Evolutionary conservation across 306 rosid species (phyloP), one percentile per base, ranked within the genome.

Genomic region (Albizia julibrissin): DNA sequence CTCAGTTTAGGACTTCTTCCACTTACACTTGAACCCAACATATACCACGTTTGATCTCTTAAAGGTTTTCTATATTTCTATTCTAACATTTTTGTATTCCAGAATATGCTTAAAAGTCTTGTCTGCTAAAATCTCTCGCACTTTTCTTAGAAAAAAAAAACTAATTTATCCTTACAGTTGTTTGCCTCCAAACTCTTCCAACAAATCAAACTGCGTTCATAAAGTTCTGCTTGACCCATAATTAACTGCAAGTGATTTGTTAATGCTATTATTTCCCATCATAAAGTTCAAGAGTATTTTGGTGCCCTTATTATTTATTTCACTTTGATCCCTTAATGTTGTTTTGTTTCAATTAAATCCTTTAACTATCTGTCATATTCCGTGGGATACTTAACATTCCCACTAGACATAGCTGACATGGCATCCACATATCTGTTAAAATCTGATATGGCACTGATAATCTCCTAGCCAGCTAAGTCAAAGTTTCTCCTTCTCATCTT

Each of bases 161-260:
- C n/a, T 16, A 19, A 69, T 46, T 43, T 42, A 65, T 68, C 69
- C 69, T 65, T 64, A 52, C 79, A 71, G 44, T 64, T 72, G 40
- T 71, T 78, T 62, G 33, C 69, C 82, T 27, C 74, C 27, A 49
- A 37, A 69, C 54, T 64, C 74, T 62, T 47, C 31, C 66, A 14
- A 72, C 65, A 56, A 50, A 62, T 61, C 49, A 62, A 75, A 64
- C 11, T 9, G 42, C 37, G 47, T 58, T 58, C 72, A 44, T 31
- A 33, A 54, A 50, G 66, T 52, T 50, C 62, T 42, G 29, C 61
- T 18, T 66, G 80, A 73, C 40, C 18, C 24, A 49, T 49, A 66
- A 47, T 47, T 78, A 54, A 58, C 74, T 10, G 72, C 78, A 77
- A 39, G n/a, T 43, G 40, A 76, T 34, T 43, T 69, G 78, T 62